Base-by-base conservation (phyloP, 805 yeast species). In the Lachancea kluyveri region DNA sequence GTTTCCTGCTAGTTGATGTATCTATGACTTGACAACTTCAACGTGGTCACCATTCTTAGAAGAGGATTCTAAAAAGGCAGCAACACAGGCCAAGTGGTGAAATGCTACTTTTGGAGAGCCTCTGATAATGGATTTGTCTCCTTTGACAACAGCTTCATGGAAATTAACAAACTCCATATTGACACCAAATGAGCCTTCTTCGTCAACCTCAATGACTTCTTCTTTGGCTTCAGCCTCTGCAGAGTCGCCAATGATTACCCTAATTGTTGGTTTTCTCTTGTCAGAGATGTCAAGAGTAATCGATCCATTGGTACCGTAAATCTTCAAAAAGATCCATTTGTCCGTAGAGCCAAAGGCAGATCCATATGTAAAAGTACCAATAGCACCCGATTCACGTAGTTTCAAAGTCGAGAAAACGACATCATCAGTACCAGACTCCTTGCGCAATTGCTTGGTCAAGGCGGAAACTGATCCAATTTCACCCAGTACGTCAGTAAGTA, bases 31-130 rank as follows among this genome's bases (percentile, higher is more conserved):
- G 37, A 67, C 74, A 20, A 77, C 72, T 31, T 52, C 57, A 17
- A 74, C 72, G 27, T 67, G 54, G 31, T 59, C 55, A 48, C 83
- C 84, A 35, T 68, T 62, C 20, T 67, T 58, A 11, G 62, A 45
- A 22, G 85, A 73, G 37, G 92, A 79, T 43, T 80, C 79, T 21
- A 90, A 60, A 38, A 84, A 82, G 17, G 96, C 97, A 35, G 75
- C 95, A 36, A 90, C 75, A 45, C 85, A 72, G 5, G 96, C 95
- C 57, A 88, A 74, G 59, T 90, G 97, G 59, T 88, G 96, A 77
- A 82, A 88, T 5, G 94, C 86, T 40, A 66, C 70, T 41, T 73
- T 79, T 16, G 95, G 94, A n/a, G 77, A 68, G 24, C 73, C 72
- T 24, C 52, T 62, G 31, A 79, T 59, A 33, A 72, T 42, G 3